A percentile compares a stretch with the other conserved stretches of the same genome.
Conservation (phyloP, 2,329 filamentous ascomycete species). For the Ophiosphaerella korrae region DNA sequence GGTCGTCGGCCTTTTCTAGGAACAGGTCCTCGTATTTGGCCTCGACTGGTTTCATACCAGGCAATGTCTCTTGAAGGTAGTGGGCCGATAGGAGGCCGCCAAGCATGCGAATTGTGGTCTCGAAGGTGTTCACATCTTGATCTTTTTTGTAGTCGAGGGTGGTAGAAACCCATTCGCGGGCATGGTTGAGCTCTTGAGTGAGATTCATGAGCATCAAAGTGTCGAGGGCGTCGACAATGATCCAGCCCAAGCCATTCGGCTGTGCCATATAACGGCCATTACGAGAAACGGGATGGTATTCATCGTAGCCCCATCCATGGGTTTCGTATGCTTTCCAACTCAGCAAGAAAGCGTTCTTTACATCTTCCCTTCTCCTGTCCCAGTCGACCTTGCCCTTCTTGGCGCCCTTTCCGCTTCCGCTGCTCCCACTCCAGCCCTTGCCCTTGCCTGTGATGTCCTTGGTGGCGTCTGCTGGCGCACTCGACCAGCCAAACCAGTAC, state of each 20-base stretch:
- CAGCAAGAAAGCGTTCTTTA: slow-evolving; percentile 86
- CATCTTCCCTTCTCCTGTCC: slow-evolving; percentile 75
- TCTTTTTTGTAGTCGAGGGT: slow-evolving; percentile 86
- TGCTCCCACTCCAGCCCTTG: slow-evolving; percentile 23
- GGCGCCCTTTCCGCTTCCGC: slow-evolving; percentile 34
- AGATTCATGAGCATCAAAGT: slow-evolving; percentile 99
- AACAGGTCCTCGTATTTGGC: slow-evolving; percentile 86
- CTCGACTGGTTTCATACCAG: slow-evolving; percentile 76
- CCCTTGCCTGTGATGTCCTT: slow-evolving; percentile 40
- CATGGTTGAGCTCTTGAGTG: slow-evolving; percentile 80
- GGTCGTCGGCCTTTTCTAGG: slow-evolving; percentile 91
- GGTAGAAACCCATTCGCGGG: slow-evolving; percentile 84
- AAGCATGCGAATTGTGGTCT: slow-evolving; percentile 97
- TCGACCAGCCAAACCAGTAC: slow-evolving; percentile 69
- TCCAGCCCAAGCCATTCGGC: slow-evolving; percentile 89
- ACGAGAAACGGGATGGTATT: slow-evolving; percentile 84
- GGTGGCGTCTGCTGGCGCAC: slow-evolving; percentile 35
- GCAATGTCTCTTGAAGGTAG: slow-evolving; percentile 85
- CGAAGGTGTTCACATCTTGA: slow-evolving; percentile 96
- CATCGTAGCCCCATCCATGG: slow-evolving; percentile 92
- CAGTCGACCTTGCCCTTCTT: slow-evolving; percentile 65
- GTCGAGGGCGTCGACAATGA: slow-evolving; percentile 93
- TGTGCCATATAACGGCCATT: slow-evolving; percentile 80
- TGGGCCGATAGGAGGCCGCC: slow-evolving; percentile 91
- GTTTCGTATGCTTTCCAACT: slow-evolving; percentile 94